Percentiles rank a stretch among this genome's conserved stretches.
Conservation (phyloP, 495 filamentous ascomycete species). For the Penicillium lagena region DNA sequence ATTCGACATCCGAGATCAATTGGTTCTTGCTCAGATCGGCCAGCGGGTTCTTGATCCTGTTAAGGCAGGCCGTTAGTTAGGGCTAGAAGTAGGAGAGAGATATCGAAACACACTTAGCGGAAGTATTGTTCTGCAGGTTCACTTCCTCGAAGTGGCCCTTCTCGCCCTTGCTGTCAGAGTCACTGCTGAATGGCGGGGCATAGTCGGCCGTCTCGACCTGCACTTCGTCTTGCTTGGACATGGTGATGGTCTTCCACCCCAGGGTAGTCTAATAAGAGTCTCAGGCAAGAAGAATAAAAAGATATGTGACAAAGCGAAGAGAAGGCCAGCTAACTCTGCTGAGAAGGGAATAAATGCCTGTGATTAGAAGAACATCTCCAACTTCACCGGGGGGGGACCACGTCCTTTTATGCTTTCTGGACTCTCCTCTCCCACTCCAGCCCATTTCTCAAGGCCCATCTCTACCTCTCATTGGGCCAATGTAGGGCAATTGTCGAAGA, state of each 20-base stretch:
- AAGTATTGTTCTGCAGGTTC: conserved; percentile 44
- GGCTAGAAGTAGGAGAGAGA: background rate
- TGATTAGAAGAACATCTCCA: too few species aligned
- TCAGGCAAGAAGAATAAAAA: too few species aligned
- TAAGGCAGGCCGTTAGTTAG: background rate
- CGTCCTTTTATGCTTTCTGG: conserved; percentile 10
- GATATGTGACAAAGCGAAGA: too few species aligned
- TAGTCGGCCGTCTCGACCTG: too few species aligned
- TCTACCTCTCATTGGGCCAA: background rate
- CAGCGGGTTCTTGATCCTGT: conserved; percentile 57
- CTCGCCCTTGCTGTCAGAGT: conserved; percentile 17
- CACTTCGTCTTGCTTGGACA: too few species aligned
- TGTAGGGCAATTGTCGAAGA: background rate
- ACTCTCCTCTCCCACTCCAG: background rate
- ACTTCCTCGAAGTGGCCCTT: conserved; percentile 32
- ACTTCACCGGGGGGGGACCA: background rate
- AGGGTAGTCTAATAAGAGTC: too few species aligned
- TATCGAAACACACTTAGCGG: conserved; percentile 35
- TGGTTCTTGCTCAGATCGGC: conserved; percentile 44
- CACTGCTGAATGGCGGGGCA: background rate
- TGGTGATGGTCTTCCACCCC: too few species aligned
- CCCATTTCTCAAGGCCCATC: conserved; percentile 3
- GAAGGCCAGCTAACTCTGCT: too few species aligned
- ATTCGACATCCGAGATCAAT: conserved; percentile 50
- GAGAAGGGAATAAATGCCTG: too few species aligned